A percentile compares a stretch with the other conserved stretches of the same genome.
These are phyloP conservation scores for Microstegium vimineum DNA, from an alignment of 176 grass and related monocot genomes.

Conservation along the genomic window DNA sequence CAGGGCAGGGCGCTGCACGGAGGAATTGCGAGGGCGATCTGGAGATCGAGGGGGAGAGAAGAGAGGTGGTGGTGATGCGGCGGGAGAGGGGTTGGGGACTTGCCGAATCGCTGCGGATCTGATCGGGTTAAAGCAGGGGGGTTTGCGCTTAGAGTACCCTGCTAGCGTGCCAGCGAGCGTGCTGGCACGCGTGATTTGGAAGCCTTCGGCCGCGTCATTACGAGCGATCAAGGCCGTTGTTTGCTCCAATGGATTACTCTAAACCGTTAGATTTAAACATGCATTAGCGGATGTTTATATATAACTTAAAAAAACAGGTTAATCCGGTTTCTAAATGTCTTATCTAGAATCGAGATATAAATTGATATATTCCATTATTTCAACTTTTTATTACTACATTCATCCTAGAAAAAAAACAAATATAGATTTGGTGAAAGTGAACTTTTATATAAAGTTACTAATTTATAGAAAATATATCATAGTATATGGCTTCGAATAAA, in stretches of 20 bases:
- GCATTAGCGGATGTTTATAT: no score
- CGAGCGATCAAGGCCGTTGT: not conserved
- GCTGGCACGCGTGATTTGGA: slow-evolving; percentile 5
- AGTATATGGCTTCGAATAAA: not conserved
- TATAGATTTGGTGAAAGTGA: not conserved
- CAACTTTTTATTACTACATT: not conserved
- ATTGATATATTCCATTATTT: not conserved
- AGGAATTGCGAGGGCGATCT: slow-evolving; percentile 32
- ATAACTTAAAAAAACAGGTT: not conserved
- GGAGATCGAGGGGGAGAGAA: not conserved
- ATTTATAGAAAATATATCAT: not conserved
- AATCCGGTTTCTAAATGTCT: not conserved
- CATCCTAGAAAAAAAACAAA: not conserved
- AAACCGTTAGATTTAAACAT: not conserved
- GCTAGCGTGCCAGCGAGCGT: not conserved
- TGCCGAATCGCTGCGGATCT: slow-evolving; percentile 27
- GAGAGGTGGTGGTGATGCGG: not conserved
- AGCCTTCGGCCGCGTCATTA: slow-evolving; percentile 18
- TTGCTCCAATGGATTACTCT: not conserved
- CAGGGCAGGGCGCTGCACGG: slow-evolving; percentile 8
- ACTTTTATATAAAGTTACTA: not conserved
- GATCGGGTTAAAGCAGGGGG: slow-evolving; percentile 7
- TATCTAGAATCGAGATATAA: not conserved
- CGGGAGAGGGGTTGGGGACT: slow-evolving; percentile 28
- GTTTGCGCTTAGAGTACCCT: not conserved